Conservation (phyloP, 352 stramenopile species). For the Pythium brachiatum region DNA sequence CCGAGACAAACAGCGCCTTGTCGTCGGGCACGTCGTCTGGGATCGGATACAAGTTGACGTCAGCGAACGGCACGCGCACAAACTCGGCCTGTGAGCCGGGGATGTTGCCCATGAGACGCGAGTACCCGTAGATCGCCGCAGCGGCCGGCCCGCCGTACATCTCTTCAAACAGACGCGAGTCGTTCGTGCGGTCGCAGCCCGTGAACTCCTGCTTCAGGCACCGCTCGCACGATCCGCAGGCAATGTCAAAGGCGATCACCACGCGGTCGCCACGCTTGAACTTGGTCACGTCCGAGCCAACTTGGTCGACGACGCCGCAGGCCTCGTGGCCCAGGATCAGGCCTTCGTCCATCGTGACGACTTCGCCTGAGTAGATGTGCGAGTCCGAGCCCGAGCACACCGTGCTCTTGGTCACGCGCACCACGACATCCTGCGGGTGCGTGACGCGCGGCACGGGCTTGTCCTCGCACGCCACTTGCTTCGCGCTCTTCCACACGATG, state of each 20-base stretch:
- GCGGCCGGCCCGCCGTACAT: slow-evolving; percentile 32
- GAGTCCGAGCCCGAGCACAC: slow-evolving; percentile 39
- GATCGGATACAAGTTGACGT: slow-evolving; percentile 40
- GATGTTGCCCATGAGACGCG: slow-evolving; percentile 30
- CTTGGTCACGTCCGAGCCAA: slow-evolving; percentile 31
- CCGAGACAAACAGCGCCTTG: slow-evolving; percentile 39
- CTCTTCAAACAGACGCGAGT: slow-evolving; percentile 35
- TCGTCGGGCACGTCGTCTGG: slow-evolving; percentile 31
- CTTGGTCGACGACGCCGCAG: slow-evolving; percentile 31
- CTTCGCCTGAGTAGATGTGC: slow-evolving; percentile 33
- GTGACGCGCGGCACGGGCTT: slow-evolving; percentile 31
- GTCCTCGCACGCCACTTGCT: slow-evolving; percentile 28
- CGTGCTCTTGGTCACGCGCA: slow-evolving; percentile 27
- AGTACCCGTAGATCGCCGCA: slow-evolving; percentile 41
- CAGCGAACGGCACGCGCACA: slow-evolving; percentile 47
- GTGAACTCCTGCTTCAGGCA: slow-evolving; percentile 33
- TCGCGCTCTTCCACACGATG: slow-evolving; percentile 31
- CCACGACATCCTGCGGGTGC: slow-evolving; percentile 32
- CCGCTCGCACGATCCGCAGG: slow-evolving; percentile 37
- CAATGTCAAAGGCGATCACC: slow-evolving; percentile 37
- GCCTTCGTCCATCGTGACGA: slow-evolving; percentile 36
- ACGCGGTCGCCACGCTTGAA: slow-evolving; percentile 40
- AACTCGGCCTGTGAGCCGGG: slow-evolving; percentile 53
- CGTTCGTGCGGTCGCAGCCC: slow-evolving; percentile 43
- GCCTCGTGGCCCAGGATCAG: slow-evolving; percentile 48